These are phyloP conservation scores for Aotearoamyces nothofagi DNA, from an alignment of 2,329 filamentous ascomycete species.

Conservation along the genomic window DNA sequence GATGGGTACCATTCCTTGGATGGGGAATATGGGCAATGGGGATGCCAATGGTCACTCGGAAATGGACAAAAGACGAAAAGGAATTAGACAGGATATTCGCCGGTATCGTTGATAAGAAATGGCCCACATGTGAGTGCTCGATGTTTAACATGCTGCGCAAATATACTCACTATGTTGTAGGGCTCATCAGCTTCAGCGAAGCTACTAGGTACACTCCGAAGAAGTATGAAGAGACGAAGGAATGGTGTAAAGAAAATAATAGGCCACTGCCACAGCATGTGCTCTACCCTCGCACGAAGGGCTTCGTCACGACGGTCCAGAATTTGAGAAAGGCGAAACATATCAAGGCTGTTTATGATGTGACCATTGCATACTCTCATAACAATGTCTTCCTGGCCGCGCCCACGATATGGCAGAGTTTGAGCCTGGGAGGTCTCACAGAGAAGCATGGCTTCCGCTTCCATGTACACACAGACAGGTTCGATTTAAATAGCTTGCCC, in stretches of 20 bases:
- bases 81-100: constrained; percentile 42
- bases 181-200: constrained; percentile 51
- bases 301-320: constrained; percentile 43
- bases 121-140: constrained; percentile 39
- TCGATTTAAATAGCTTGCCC: constrained; percentile 31
- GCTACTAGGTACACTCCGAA: constrained; percentile 43
- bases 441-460: constrained; percentile 27
- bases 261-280: constrained; percentile 38
- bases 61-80: constrained; percentile 38
- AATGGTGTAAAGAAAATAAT: constrained; percentile 34
- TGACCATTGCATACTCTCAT: constrained; percentile 37
- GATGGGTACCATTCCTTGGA: constrained; percentile 42
- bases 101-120: constrained; percentile 32
- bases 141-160: too few relatives aligned
- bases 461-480: constrained; percentile 33
- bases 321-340: constrained; percentile 34
- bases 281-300: constrained; percentile 43
- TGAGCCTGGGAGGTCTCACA: constrained; percentile 26
- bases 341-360: constrained; percentile 37
- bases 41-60: constrained; percentile 45
- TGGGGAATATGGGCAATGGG: constrained; percentile 52
- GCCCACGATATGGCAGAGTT: constrained; percentile 36
- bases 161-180: constrained; percentile 25
- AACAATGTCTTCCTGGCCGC: constrained; percentile 27
- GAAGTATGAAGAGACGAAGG: constrained; percentile 33